These are phyloP conservation scores for Salvia rosmarinus DNA, from an alignment of 257 asterid genomes.

Conservation along the genomic window DNA sequence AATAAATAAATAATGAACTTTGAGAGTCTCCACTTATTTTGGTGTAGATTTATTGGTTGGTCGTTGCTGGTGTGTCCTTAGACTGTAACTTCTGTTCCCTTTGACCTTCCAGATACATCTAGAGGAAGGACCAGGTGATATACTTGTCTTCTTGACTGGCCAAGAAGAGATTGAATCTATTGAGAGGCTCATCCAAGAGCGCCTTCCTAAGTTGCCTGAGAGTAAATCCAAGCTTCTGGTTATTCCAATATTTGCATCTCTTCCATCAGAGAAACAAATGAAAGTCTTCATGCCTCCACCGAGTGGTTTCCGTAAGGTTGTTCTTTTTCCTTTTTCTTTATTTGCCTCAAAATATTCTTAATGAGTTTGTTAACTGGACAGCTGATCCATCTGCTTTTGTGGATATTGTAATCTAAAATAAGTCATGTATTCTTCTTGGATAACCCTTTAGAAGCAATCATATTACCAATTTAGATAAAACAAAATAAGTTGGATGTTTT, in stretches of 20 bases:
- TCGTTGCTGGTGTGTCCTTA: slow-evolving; percentile 16
- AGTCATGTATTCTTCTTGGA: neutral
- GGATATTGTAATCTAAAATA: neutral
- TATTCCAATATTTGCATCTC: slow-evolving; percentile 87
- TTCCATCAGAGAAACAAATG: slow-evolving; percentile 96
- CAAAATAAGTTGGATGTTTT: neutral
- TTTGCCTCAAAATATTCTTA: neutral
- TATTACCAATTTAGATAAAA: neutral
- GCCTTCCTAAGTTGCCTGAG: slow-evolving; percentile 74
- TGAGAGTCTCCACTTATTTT: slow-evolving; percentile 9
- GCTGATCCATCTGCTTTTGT: neutral
- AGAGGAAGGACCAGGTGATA: slow-evolving; percentile 88
- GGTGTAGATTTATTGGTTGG: slow-evolving; percentile 17
- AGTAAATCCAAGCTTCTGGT: slow-evolving; percentile 65
- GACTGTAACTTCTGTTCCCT: slow-evolving; percentile 6
- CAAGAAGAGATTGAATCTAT: slow-evolving; percentile 98
- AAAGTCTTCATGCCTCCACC: slow-evolving; percentile 84
- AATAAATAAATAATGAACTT: slow-evolving; percentile 2
- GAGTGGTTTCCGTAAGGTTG: slow-evolving; percentile 89
- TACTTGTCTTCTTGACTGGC: slow-evolving; percentile 96
- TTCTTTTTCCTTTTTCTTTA: slow-evolving; percentile 25
- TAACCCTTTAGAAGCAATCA: neutral
- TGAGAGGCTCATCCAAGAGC: slow-evolving; percentile 82
- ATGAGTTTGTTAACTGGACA: slow-evolving; percentile 10
- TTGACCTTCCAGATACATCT: slow-evolving; percentile 71